Evolutionary conservation across 352 stramenopile species (phyloP), one percentile per base, ranked within the genome.

Genomic region (Bremia lactucae): DNA sequence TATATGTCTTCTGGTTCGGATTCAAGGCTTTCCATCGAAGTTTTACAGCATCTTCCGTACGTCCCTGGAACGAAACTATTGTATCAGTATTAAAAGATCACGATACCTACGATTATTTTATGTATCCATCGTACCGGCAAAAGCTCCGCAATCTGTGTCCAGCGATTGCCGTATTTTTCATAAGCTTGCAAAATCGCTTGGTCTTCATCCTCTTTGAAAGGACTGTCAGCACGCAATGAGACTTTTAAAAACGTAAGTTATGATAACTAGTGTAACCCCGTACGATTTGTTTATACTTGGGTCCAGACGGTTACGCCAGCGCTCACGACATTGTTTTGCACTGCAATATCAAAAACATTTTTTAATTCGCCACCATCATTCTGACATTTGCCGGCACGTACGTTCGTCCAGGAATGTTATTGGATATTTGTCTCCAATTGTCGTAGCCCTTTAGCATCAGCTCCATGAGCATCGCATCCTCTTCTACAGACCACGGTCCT

Each of bases 241-340:
- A 28, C 33, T 4, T 4, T 4, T 54, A 44, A 55, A 24, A 23
- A 18, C 29, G 10, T 9, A 11, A 6, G 5, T 5, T 22, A 29
- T 33, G 8, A 21, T 35, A 22, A 5, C 0, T 10, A 46, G 16
- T 18, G 6, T 22, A 34, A 13, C 23, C 31, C 28, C 68, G 34
- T 56, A 89, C 77, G 69, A 66, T 65, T 87, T 88, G 59, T 88
- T 92, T 52, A 97, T 86, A 40, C 80, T 92, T 10, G 94, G 94
- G 61, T 98, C 90, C 42, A 98, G 61, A 47, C 97, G 92, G 62
- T 98, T 98, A 31, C 96, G 71, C 84, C 93, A 98, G 24, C 94
- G 90, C 54, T 98, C 93, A 16, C 94, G 83, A 46, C 94, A 98
- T 56, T 98, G 94, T 58, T 98, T 98, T 0, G 81, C 76, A 10